Percentiles rank a stretch among this genome's conserved stretches.
Evolutionary conservation across 768 basidiomycete genomes (phyloP).

Genomic region (Tylopilus sp.): DNA sequence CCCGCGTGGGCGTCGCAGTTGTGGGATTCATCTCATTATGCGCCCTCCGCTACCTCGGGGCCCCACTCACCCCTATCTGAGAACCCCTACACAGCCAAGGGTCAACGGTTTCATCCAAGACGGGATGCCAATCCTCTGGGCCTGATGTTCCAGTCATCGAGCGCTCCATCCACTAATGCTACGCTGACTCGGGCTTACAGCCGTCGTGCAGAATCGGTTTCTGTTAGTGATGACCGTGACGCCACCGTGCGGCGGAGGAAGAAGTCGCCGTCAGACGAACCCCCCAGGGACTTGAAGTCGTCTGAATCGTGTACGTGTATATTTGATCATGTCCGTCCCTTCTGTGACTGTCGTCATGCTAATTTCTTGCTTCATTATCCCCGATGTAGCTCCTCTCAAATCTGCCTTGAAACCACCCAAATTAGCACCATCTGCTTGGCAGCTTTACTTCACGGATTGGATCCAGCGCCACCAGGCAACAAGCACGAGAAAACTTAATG

Average conservation of each 20-base stretch:
- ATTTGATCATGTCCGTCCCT: constrained; percentile 29
- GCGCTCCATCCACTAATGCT: constrained; percentile 59
- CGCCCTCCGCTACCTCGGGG: constrained; percentile 42
- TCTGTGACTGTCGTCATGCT: constrained; percentile 29
- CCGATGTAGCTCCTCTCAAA: constrained; percentile 58
- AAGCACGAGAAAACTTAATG: constrained; percentile 83
- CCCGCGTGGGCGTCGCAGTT: constrained; percentile 68
- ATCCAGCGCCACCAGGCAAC: constrained; percentile 82
- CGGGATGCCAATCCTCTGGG: constrained; percentile 42
- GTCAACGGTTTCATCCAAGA: constrained; percentile 38
- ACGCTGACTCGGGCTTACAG: constrained; percentile 58
- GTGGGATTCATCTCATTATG: constrained; percentile 51
- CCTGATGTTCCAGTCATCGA: constrained; percentile 65
- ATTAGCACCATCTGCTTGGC: constrained; percentile 93
- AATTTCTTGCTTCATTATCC: constrained; percentile 23
- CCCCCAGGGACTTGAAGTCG: constrained; percentile 38
- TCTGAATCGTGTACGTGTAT: constrained; percentile 46
- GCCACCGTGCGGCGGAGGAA: constrained; percentile 69
- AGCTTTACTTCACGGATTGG: constrained; percentile 94
- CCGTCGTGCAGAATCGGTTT: constrained; percentile 64
- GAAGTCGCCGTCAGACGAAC: constrained; percentile 33
- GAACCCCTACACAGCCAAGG: constrained; percentile 40
- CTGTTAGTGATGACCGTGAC: constrained; percentile 59
- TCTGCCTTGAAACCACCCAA: constrained; percentile 85
- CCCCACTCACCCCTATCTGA: constrained; percentile 47